phyloP scores from a whole-genome alignment of 805 yeast species.

The Komagataella phaffii region DNA sequence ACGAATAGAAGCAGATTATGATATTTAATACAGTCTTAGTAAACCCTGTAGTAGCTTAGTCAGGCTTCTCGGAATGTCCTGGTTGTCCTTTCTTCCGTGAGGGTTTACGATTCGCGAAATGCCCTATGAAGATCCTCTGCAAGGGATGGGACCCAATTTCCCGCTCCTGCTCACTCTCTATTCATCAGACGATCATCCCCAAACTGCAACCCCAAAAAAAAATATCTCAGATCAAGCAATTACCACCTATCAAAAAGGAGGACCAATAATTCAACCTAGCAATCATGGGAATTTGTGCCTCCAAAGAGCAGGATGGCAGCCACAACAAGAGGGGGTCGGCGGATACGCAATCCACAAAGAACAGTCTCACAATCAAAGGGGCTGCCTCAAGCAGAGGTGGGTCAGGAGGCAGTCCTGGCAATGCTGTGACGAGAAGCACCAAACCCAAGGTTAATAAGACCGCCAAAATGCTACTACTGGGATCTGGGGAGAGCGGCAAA shows the following conservation, averaged over 20 bases:
- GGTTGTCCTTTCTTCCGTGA: background rate
- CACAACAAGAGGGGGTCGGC: background rate
- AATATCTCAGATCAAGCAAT: background rate
- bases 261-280: background rate
- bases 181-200: background rate
- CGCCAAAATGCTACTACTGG: conserved; percentile 55
- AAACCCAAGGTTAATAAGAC: conserved; percentile 8
- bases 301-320: conserved; percentile 5
- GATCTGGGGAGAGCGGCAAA: conserved; percentile 85
- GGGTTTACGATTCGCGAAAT: background rate
- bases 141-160: background rate
- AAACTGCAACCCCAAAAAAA: background rate
- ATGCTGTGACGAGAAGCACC: background rate
- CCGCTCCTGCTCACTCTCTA: background rate
- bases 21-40: background rate
- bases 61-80: background rate
- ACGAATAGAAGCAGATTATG: background rate
- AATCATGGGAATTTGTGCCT: conserved; percentile 8
- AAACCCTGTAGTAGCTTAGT: background rate
- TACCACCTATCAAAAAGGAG: background rate
- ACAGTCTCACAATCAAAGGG: background rate
- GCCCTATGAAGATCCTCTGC: background rate
- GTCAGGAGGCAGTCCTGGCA: background rate
- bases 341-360: background rate
- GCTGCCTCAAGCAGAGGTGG: background rate